phyloP scores from a whole-genome alignment of 2,329 filamentous ascomycete genomes.

The Fusarium torulosum region DNA sequence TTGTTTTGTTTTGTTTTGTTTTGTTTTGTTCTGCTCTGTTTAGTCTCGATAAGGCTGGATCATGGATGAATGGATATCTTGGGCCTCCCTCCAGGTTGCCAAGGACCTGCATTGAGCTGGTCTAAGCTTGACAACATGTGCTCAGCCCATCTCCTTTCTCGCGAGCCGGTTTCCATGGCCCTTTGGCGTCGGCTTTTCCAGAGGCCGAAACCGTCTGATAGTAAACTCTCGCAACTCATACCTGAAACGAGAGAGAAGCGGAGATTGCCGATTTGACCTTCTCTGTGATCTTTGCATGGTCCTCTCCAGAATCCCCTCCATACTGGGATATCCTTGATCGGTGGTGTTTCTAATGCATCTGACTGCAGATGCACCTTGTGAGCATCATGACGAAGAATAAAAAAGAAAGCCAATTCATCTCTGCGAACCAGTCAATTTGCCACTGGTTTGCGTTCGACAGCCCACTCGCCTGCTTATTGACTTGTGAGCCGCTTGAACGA shows the following conservation, averaged over 20 bases:
- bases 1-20: neutral
- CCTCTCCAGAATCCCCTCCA: conserved; percentile 6
- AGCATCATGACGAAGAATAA: conserved; percentile 19
- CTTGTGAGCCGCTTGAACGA: conserved; percentile 1
- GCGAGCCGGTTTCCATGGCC: conserved; percentile 40
- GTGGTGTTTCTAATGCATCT: conserved; percentile 35
- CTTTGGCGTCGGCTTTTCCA: conserved; percentile 19
- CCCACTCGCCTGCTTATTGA: conserved; percentile 9
- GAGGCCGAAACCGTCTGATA: conserved; percentile 22
- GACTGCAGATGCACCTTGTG: conserved; percentile 8
- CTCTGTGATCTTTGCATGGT: conserved; percentile 2
- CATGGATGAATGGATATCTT: conserved; percentile 9
- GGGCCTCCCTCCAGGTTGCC: conserved; percentile 1
- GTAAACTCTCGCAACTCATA: conserved; percentile 28
- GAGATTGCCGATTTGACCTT: conserved; percentile 24
- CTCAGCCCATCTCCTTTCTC: conserved; percentile 14
- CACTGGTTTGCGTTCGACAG: conserved; percentile 19
- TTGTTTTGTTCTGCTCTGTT: neutral
- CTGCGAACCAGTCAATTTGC: conserved; percentile 41
- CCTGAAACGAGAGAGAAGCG: conserved; percentile 45
- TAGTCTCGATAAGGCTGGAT: conserved; percentile 37
- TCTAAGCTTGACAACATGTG: conserved; percentile 31
- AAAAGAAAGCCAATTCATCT: conserved; percentile 20
- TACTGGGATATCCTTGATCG: conserved; percentile 40
- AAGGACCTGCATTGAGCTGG: conserved; percentile 31